These are phyloP conservation scores for Cyberlindnera maclurae DNA, from an alignment of 805 yeast genomes.

Conservation along the genomic window DNA sequence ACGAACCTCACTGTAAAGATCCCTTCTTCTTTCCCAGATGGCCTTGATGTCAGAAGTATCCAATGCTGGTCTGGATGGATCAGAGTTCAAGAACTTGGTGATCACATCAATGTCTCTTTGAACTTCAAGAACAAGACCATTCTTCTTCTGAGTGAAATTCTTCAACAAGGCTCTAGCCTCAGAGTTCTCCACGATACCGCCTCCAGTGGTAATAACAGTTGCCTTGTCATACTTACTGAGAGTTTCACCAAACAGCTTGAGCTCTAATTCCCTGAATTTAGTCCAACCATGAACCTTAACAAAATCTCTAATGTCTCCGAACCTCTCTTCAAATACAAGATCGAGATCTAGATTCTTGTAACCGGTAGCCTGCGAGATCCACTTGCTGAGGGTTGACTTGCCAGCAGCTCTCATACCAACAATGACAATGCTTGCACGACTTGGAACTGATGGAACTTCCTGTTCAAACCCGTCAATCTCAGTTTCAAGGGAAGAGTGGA, in stretches of 20 bases:
- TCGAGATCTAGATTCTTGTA: conserved; percentile 73
- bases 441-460: conserved; percentile 20
- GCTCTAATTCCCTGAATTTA: conserved; percentile 68
- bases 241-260: conserved; percentile 44
- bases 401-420: conserved; percentile 99
- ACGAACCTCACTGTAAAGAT: conserved; percentile 74
- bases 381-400: conserved; percentile 75
- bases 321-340: conserved; percentile 50
- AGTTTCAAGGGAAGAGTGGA: conserved; percentile 62
- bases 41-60: conserved; percentile 69
- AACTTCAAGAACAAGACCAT: conserved; percentile 79
- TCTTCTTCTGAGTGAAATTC: conserved; percentile 33
- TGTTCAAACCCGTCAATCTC: conserved; percentile 68
- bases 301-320: conserved; percentile 47
- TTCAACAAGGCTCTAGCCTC: conserved; percentile 60
- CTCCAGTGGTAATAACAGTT: conserved; percentile 86
- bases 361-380: conserved; percentile 67
- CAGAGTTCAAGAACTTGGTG: conserved; percentile 63
- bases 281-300: conserved; percentile 77
- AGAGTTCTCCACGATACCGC: conserved; percentile 83
- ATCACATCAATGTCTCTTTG: conserved; percentile 85
- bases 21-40: conserved; percentile 81
- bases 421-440: conserved; percentile 53
- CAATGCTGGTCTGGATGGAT: conserved; percentile 76
- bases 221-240: conserved; percentile 32